Base-by-base conservation (phyloP, 2,329 filamentous ascomycete genomes). In the Trichoderma atrobrunneum region DNA sequence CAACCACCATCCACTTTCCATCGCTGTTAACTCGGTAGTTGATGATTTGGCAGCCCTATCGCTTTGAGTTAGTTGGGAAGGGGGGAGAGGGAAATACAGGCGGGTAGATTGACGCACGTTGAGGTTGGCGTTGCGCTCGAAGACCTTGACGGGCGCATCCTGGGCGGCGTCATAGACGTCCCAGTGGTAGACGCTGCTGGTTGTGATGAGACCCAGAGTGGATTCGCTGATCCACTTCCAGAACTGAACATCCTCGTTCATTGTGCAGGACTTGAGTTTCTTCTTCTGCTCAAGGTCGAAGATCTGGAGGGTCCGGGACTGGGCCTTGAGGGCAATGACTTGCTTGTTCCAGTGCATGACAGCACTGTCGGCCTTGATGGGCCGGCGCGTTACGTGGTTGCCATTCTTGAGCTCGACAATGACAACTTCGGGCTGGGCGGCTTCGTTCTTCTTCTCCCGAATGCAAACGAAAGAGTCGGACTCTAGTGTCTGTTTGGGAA, bases 281-380 rank as follows among this genome's bases (percentile, higher is more conserved):
- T 92, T 90, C 87, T 98, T 99, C 78, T 92, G 89, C 78, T 90
- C 91, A 73, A 99, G 89, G 82, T 99, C 95, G 84, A 99, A 99
- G 82, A 99, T 97, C 86, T 99, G 97, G 74, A 99, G 89, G 76
- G 96, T 99, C 81, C 94, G 90, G 75, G 92, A 92, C 82, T 98
- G 94, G 63, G 96, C 95, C 85, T 97, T 97, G 77, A 99, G 89
- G 74, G 97, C 96, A 80, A 99, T 98, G 82, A 99, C 93, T 83
- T 97, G 94, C 82, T 92, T 93, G 78, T 89, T 92, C 93, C 94
- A 97, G 89, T 99, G 96, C 96, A 99, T 98, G 82, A 99, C 97
- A 78, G 97, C 96, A 89, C 95, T 98, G 85, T 99, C 96, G 80
- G 96, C 96, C 87, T 97, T 98, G 87, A 99, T 99, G 63, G 95